Evolutionary conservation across 345 rosid species (phyloP).

Genomic region (Conringia planisiliqua): DNA sequence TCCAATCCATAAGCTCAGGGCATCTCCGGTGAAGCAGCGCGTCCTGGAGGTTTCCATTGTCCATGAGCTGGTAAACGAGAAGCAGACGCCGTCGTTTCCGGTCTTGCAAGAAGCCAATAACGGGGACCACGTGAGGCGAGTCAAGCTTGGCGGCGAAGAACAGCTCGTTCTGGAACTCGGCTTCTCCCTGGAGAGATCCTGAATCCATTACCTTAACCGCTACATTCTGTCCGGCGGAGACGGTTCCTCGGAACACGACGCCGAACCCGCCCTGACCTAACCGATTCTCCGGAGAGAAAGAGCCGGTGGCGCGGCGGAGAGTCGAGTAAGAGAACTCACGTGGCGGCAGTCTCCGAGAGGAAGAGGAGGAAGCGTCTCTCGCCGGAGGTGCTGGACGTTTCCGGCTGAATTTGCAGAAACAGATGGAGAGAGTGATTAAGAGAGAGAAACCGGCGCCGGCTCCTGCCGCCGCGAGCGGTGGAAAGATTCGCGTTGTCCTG

Average conservation of each 20-base stretch:
- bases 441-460: slow-evolving; percentile 46
- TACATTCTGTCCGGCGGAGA: slow-evolving; percentile 35
- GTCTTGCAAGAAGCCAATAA: slow-evolving; percentile 75
- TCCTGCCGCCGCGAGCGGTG: slow-evolving; percentile 31
- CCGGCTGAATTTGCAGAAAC: slow-evolving; percentile 56
- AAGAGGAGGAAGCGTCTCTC: slow-evolving; percentile 9
- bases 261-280: slow-evolving; percentile 87
- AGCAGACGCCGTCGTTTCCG: slow-evolving; percentile 64
- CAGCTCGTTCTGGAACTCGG: slow-evolving; percentile 94
- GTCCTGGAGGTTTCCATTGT: slow-evolving; percentile 81
- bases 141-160: slow-evolving; percentile 71
- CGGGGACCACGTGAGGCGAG: slow-evolving; percentile 61
- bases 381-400: slow-evolving; percentile 35
- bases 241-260: slow-evolving; percentile 63
- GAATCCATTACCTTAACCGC: slow-evolving; percentile 97
- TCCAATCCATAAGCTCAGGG: slow-evolving; percentile 70
- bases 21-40: slow-evolving; percentile 73
- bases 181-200: slow-evolving; percentile 89
- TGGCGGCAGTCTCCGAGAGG: slow-evolving; percentile 44
- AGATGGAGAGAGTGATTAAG: slow-evolving; percentile 41
- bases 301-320: slow-evolving; percentile 66
- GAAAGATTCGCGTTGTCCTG: slow-evolving; percentile 14
- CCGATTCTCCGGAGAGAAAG: slow-evolving; percentile 51
- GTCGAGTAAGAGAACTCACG: slow-evolving; percentile 54
- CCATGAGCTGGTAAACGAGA: slow-evolving; percentile 80